phyloP scores from a whole-genome alignment of 257 asterid species.

The Nicotiana undulata region DNA sequence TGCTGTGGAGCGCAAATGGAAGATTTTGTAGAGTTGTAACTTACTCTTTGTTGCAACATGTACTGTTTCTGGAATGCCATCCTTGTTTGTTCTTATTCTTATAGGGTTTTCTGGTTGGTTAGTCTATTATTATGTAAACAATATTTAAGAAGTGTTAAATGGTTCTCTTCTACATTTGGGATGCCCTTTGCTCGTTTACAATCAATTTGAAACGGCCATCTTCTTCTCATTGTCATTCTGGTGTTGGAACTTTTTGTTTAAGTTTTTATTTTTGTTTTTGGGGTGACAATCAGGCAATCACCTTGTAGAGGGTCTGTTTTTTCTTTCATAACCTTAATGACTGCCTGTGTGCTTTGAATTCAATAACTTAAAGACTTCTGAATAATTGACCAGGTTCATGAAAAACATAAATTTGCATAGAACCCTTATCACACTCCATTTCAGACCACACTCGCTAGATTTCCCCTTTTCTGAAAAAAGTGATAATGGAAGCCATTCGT shows the following conservation, averaged over 20 bases:
- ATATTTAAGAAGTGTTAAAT: background rate
- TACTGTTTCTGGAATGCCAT: background rate
- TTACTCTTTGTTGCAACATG: background rate
- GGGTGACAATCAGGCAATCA: background rate
- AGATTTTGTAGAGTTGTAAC: constrained; percentile 37
- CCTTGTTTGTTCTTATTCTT: background rate
- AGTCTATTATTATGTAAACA: background rate
- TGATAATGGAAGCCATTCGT: too few relatives aligned
- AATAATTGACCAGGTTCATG: too few relatives aligned
- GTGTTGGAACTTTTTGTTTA: background rate
- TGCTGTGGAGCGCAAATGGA: constrained; percentile 70
- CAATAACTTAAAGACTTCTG: too few relatives aligned
- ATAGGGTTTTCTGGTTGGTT: background rate
- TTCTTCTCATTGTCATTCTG: background rate
- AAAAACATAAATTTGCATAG: too few relatives aligned
- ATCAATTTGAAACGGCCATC: background rate
- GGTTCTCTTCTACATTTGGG: background rate
- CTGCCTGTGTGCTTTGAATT: too few relatives aligned
- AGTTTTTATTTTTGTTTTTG: background rate
- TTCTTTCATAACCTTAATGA: too few relatives aligned
- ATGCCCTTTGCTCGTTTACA: background rate
- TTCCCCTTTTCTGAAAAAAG: too few relatives aligned
- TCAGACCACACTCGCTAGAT: too few relatives aligned
- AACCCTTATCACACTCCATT: too few relatives aligned
- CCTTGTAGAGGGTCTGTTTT: too few relatives aligned